Percentiles rank a stretch among this genome's conserved stretches.
These are phyloP conservation scores for Solanum pimpinellifolium DNA, from an alignment of 257 asterid species.

Conservation along the genomic window DNA sequence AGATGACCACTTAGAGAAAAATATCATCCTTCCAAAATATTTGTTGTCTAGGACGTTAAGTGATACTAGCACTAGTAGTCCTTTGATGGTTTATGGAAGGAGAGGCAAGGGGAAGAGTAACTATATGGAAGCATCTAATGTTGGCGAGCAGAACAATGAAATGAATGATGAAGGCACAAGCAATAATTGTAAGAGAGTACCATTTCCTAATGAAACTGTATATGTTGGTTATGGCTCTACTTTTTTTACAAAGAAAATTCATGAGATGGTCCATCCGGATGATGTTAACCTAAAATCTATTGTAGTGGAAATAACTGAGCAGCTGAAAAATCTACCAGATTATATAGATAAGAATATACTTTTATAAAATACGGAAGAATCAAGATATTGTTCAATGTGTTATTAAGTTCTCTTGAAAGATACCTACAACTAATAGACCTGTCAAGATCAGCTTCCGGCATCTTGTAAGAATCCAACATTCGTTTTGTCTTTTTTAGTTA, in stretches of 20 bases:
- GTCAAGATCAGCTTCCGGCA: slow-evolving; percentile 13
- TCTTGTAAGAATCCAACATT: slow-evolving; percentile 21
- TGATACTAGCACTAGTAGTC: background rate
- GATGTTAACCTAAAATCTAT: slow-evolving; percentile 18
- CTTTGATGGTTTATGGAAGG: slow-evolving; percentile 26
- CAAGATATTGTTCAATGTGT: background rate
- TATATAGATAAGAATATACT: background rate
- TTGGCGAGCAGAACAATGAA: slow-evolving; percentile 13
- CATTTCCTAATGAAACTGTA: slow-evolving; percentile 19
- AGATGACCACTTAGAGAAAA: no score
- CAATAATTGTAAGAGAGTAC: slow-evolving; percentile 17
- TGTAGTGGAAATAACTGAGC: slow-evolving; percentile 19
- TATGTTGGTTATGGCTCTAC: slow-evolving; percentile 15
- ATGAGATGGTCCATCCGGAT: slow-evolving; percentile 18
- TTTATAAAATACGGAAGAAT: background rate
- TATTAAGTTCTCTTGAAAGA: background rate
- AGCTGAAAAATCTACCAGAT: slow-evolving; percentile 18
- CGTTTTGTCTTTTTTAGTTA: slow-evolving; percentile 32
- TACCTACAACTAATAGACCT: slow-evolving; percentile 19
- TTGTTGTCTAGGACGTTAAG: no score
- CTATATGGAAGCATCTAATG: slow-evolving; percentile 18
- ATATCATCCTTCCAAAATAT: no score
- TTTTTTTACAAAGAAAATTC: slow-evolving; percentile 16
- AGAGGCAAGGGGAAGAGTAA: slow-evolving; percentile 20
- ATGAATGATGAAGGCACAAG: slow-evolving; percentile 25